Evolutionary conservation across 352 stramenopile genomes (phyloP).

Genomic region (Thalassiosira exigua): DNA sequence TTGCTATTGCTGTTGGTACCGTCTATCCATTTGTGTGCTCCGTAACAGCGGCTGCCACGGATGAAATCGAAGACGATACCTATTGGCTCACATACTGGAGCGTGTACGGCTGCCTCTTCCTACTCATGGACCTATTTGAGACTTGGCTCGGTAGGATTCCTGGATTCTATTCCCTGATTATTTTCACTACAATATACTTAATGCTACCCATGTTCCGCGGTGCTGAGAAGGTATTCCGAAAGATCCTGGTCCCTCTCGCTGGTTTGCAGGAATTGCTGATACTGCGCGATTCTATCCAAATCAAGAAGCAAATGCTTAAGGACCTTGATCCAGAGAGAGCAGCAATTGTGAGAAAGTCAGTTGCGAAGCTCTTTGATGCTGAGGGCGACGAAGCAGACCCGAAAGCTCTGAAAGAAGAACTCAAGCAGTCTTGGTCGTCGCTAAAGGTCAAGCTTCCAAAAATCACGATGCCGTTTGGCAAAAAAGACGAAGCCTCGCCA

Average conservation of each 20-base stretch:
- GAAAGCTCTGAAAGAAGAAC: too few relatives aligned
- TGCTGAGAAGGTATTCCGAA: constrained; percentile 57
- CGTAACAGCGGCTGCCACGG: constrained; percentile 47
- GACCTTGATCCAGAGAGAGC: too few relatives aligned
- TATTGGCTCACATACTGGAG: constrained; percentile 73
- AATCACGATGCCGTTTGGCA: too few relatives aligned
- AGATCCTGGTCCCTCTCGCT: constrained; percentile 63
- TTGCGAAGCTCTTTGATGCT: too few relatives aligned
- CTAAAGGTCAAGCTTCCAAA: too few relatives aligned
- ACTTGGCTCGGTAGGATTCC: constrained; percentile 63
- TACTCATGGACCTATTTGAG: constrained; percentile 68
- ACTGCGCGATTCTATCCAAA: constrained; percentile 38
- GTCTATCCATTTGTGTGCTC: constrained; percentile 57
- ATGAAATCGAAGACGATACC: constrained; percentile 33
- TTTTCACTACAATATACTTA: constrained; percentile 58
- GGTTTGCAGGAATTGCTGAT: constrained; percentile 65
- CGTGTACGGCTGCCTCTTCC: constrained; percentile 58
- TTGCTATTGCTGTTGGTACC: constrained; percentile 45
- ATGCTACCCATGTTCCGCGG: constrained; percentile 69
- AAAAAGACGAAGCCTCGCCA: too few relatives aligned
- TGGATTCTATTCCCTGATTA: constrained; percentile 66
- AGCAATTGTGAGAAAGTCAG: too few relatives aligned
- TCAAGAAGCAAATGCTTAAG: constrained; percentile 26
- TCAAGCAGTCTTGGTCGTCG: too few relatives aligned
- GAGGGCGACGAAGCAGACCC: too few relatives aligned